Evolutionary conservation across 2,329 filamentous ascomycete genomes (phyloP), one percentile per base, ranked within the genome.

Genomic region (Fusarium sp.): DNA sequence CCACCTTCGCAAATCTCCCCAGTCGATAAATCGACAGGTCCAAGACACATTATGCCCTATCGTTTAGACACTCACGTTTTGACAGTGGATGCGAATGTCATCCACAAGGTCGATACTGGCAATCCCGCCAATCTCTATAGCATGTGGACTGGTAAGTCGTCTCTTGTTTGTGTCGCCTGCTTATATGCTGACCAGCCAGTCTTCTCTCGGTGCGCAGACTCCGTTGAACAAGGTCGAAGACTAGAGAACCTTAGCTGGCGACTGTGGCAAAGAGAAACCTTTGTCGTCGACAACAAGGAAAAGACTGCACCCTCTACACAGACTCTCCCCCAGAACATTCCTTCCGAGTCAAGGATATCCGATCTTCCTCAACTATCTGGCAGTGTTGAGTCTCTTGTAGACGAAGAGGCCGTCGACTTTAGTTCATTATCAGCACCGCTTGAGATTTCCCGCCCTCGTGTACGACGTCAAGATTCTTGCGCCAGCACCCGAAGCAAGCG

Each of bases 161-260:
- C 41, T 57, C 54, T 41, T 35, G 15, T 15, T 31, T 19, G 19
- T 49, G 46, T 31, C 15, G 21, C 41, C 58, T 60, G 27, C 46
- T 49, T 44, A 55, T 66, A 75, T 70, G 74, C 82, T 84, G 76
- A 85, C 80, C 63, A 67, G 37, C 25, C 79, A 96, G 94, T 98
- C 68, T 98, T 98, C 80, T 95, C 94, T 57, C 94, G 94, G 84
- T 97, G 95, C 83, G 94, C 94, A 79, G 94, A 96, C 79, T 96
- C 95, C 58, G 92, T 98, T 81, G 94, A 97, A 80, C 93, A 98
- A 83, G 96, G 96, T 63, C 91, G 94, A 79, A 89, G 96, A 79
- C 86, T 98, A 80, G 96, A 98, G 82, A 98, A 99, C 84, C 86
- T 99, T 72, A 97, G 93, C 81, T 98, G 96, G 96, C 88, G 96